phyloP scores from a whole-genome alignment of 1,284 basidiomycete genomes.

The Uromyces viciae-fabae region DNA sequence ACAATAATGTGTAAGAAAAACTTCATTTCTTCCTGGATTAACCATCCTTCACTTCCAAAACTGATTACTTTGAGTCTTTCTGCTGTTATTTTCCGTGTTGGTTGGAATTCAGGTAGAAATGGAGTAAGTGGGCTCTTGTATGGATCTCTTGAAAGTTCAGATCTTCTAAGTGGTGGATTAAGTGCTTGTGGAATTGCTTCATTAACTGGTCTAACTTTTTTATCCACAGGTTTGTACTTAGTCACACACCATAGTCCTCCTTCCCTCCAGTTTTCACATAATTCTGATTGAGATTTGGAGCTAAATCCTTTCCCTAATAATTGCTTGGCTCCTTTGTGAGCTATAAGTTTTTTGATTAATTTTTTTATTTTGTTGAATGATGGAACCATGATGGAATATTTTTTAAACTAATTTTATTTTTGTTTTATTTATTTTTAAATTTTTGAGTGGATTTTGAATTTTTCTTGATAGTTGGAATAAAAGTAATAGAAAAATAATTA shows the following conservation, averaged over 20 bases:
- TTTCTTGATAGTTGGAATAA: too few relatives aligned
- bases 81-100: background rate
- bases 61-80: background rate
- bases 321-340: too few relatives aligned
- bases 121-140: background rate
- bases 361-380: too few relatives aligned
- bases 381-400: too few relatives aligned
- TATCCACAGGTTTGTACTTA: conserved; percentile 12
- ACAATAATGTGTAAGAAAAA: background rate
- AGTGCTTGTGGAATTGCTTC: background rate
- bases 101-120: background rate
- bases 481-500: too few relatives aligned
- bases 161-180: background rate
- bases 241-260: background rate
- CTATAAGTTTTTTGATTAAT: too few relatives aligned
- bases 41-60: background rate
- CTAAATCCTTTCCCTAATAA: background rate
- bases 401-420: too few relatives aligned
- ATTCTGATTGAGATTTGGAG: background rate
- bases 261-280: background rate
- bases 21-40: background rate
- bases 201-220: background rate
- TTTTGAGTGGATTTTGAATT: too few relatives aligned
- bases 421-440: too few relatives aligned
- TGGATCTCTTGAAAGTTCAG: background rate